Base-by-base conservation (phyloP, 2,329 filamentous ascomycete genomes). In the Aspergillus ruber region DNA sequence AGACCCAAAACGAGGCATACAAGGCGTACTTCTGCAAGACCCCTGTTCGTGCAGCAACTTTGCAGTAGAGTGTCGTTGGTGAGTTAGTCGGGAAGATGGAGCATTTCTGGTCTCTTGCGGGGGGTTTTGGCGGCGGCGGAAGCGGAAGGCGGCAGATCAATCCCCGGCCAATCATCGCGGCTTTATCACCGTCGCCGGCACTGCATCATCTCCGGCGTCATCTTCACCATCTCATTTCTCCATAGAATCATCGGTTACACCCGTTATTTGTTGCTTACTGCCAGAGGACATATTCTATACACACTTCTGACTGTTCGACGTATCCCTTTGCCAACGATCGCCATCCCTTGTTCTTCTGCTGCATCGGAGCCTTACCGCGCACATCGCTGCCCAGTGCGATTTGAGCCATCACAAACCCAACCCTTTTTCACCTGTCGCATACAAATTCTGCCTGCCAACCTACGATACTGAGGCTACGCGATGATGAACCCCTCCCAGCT, bases 401-500 rank as follows among this genome's bases (percentile, higher is more conserved):
- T 17, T 3, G 33, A 35, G 32, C 12, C 32, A n/a, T 35, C 32
- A 35, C 13, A 35, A 33, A 46, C 45, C 32, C 18, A 18, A 21
- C 27, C n/a, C 13, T 21, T 8, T 12, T 6, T 18, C 17, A 20
- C 15, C 5, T 39, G 36, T 39, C 36, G 40, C 35, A 33, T 20
- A 32, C 42, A 47, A 25, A 29, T 18, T 32, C 12, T 20, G 13
- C 23, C 15, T 27, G 8, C 33, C 13, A 20, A 13, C n/a, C 33
- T 17, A 40, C 25, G 25, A 39, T 20, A 17, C 17, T 9, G 6
- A 39, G 15, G 64, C 46, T 67, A 67, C 59, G 65, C 61, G 23
- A 76, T 74, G 71, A 65, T 75, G 50, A 81, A 77, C 57, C 75
- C 81, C 43, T 77, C 78, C 12, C 90, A 96, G 69, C 84, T 97